Evolutionary conservation across 2,329 filamentous ascomycete genomes (phyloP).

Genomic region (Endoconidiophora laricicola): DNA sequence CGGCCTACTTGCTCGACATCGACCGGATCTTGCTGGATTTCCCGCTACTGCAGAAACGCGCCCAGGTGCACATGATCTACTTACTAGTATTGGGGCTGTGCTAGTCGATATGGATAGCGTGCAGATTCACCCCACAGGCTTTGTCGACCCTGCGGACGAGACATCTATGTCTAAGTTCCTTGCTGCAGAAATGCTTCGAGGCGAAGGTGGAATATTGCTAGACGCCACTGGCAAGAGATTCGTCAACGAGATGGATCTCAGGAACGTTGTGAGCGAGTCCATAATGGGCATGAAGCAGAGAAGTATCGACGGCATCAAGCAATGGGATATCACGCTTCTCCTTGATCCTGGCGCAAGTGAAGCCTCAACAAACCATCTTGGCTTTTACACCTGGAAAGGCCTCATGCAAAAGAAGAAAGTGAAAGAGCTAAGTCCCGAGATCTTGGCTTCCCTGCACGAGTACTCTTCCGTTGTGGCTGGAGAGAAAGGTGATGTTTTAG

Average conservation of each 20-base stretch:
- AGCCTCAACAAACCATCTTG: constrained; percentile 36
- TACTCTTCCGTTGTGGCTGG: constrained; percentile 31
- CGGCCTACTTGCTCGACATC: constrained; percentile 37
- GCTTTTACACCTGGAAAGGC: constrained; percentile 48
- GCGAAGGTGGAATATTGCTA: constrained; percentile 44
- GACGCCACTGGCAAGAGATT: constrained; percentile 32
- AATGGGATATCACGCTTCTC: constrained; percentile 43
- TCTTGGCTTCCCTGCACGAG: constrained; percentile 27
- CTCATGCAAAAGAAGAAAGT: constrained; percentile 40
- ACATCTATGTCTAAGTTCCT: constrained; percentile 39
- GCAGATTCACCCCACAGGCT: constrained; percentile 49
- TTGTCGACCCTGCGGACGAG: constrained; percentile 36
- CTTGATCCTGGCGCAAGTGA: constrained; percentile 41
- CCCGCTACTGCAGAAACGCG: constrained; percentile 47
- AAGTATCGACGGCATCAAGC: constrained; percentile 21
- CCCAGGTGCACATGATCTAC: constrained; percentile 33
- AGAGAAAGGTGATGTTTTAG: constrained; percentile 26
- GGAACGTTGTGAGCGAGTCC: constrained; percentile 36
- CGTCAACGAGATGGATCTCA: constrained; percentile 44
- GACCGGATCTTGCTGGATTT: constrained; percentile 40
- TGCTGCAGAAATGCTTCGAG: constrained; percentile 44
- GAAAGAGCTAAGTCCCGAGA: constrained; percentile 26
- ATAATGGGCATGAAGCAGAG: constrained; percentile 24
- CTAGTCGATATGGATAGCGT: constrained; percentile 38
- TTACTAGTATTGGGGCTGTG: constrained; percentile 24